Base-by-base conservation (phyloP, 192 early-diverging fungal species). In the Rhizophagus sp. region DNA sequence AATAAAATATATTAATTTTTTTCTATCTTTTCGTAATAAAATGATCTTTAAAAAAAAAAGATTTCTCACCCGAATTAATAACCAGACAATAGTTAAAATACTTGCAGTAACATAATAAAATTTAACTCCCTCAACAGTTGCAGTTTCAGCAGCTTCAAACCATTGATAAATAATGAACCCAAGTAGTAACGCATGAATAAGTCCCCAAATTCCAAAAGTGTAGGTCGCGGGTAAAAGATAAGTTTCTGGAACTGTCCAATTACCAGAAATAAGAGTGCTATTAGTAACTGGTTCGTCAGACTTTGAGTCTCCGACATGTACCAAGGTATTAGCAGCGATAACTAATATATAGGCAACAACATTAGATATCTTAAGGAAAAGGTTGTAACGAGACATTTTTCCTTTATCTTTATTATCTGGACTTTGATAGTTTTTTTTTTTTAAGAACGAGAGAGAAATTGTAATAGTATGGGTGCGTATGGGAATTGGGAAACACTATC, bases 81-180 rank as follows among this genome's bases (percentile, higher is more conserved):
- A 13, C 25, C 30, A 79, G 33, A 1, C 4, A 7, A 71, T 11
- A 22, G 25, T 71, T 27, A 62, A 57, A 11, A 71, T 6, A 36
- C 50, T 62, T 13, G 78, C 50, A 57, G 41, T 27, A 41, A 79
- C 44, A 71, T 39, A 13, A 39, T 79, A 57, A 39, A 17, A 79
- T 61, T 44, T 36, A 24, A 79, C 9, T 5, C 78, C 78, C 3
- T 71, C 68, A 63, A 79, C 36, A 24, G 69, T 39, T 2, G 33
- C 78, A 41, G 36, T 12, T 6, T 79, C 50, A 19, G 67, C 78
- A 25, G 67, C 11, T 15, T 47, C 33, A 11, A 52, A 71, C 67
- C 65, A 79, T 71, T 79, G 78, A 70, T 79, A 79, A 69, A 79
- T 24, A 6, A 79, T 10, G 27, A 79, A 79, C 0, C 78, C 78